Base-by-base conservation (phyloP, 1,139 yeast species). In the Candida pseudoviswanathii region DNA sequence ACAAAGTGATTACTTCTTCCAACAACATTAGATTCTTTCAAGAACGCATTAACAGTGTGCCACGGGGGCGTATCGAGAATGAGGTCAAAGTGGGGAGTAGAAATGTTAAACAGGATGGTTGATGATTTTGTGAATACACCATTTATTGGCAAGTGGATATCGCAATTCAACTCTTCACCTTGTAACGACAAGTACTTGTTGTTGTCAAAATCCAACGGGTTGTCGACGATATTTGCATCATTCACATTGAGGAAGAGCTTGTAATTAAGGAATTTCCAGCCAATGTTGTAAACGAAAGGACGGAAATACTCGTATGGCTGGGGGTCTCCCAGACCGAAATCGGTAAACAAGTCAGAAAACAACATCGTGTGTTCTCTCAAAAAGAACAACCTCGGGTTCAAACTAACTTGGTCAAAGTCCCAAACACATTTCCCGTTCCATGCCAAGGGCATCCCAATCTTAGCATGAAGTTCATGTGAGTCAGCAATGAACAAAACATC, bases 361-460 rank as follows among this genome's bases (percentile, higher is more conserved):
- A 92, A 65, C 3, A 87, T 77, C 2, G 87, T 74, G 59, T 94
- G 99, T 62, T 94, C 99, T 52, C 96, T 75, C n/a, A 94, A 70
- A 16, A 91, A 64, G 63, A 86, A 94, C 0, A 86, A 58, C 46
- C 80, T 80, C 2, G 84, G 77, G 48, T 80, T 78, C 0, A 73
- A 61, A 5, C 94, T 81, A 5, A 65, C 64, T 53, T 83, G 76
- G 39, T 76, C 67, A 55, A 91, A 80, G 0, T 62, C 64, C 97
- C 97, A 94, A 0, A 67, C 68, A 26, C 89, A 84, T 47, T 76
- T 71, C 1, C 89, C 94, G 63, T 92, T 89, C 97, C 97, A 92
- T 51, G 78, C 68, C 37, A 89, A 67, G 0, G 98, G 97, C 53
- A 80, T 83, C 0, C 86, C 84, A 30, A 88, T 71, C 34, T 79